Evolutionary conservation across 352 stramenopile species (phyloP).

Genomic region (Globisporangium mamillatum): DNA sequence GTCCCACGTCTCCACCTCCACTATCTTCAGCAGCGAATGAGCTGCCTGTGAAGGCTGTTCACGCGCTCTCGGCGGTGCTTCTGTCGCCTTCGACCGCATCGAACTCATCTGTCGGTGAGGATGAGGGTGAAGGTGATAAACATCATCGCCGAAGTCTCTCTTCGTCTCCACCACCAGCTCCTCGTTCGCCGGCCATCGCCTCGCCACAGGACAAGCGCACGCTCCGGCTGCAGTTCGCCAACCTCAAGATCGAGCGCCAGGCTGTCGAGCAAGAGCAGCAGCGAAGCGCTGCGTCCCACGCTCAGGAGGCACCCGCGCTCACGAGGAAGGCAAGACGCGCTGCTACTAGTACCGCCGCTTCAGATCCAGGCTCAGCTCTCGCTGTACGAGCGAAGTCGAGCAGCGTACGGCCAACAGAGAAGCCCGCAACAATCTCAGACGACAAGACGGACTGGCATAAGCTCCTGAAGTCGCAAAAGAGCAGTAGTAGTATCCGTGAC

Average conservation of each 20-base stretch:
- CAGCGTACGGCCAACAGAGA: conserved; percentile 45
- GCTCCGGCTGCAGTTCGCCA: conserved; percentile 29
- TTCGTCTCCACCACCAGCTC: background rate
- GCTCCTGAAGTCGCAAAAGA: conserved; percentile 39
- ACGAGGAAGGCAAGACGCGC: background rate
- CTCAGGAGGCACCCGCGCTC: background rate
- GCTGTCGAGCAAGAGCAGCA: conserved; percentile 6
- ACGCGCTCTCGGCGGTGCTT: conserved; percentile 7
- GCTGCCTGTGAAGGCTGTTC: conserved; percentile 15
- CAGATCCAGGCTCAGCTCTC: background rate
- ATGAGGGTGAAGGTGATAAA: background rate
- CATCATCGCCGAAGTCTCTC: too few relatives aligned
- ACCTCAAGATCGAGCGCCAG: conserved; percentile 15
- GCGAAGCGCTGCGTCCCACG: background rate
- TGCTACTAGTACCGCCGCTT: background rate
- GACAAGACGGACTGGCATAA: conserved; percentile 68
- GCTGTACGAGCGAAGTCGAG: conserved; percentile 18
- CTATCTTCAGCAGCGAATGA: conserved; percentile 8
- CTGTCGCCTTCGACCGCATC: conserved; percentile 14
- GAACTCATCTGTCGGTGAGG: conserved; percentile 14
- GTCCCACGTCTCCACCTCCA: conserved; percentile 16
- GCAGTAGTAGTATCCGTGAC: background rate
- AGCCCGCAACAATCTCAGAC: conserved; percentile 50
- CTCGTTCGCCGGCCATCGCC: conserved; percentile 3
- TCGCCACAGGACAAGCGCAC: conserved; percentile 39